Percentiles rank a stretch among this genome's conserved stretches.
Conservation (phyloP, 768 basidiomycete genomes). For the Amanita thiersii region DNA sequence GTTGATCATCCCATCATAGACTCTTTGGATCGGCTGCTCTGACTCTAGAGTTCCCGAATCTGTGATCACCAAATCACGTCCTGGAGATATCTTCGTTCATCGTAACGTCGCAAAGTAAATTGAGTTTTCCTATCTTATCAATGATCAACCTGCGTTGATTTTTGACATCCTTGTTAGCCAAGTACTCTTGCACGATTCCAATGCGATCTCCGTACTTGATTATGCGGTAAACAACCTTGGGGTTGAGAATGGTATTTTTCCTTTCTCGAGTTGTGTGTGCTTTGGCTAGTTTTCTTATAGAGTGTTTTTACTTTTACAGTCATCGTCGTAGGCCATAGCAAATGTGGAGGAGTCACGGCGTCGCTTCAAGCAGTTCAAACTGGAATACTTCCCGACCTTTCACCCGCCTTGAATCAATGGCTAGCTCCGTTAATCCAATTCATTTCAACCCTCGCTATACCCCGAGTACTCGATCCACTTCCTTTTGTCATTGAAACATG, state of each 20-base stretch:
- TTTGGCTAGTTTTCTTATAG: constrained; percentile 25
- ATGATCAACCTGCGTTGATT: too few species aligned
- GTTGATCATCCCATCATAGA: constrained; percentile 29
- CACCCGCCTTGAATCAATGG: constrained; percentile 58
- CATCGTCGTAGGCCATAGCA: constrained; percentile 74
- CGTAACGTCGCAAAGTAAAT: constrained; percentile 84
- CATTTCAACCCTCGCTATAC: constrained; percentile 39
- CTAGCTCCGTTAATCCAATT: constrained; percentile 57
- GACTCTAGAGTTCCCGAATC: constrained; percentile 84
- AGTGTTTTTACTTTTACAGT: constrained; percentile 42
- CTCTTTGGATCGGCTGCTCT: constrained; percentile 76
- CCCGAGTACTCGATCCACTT: constrained; percentile 29
- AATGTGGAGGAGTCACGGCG: constrained; percentile 71
- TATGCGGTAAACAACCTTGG: constrained; percentile 68
- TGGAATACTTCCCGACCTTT: constrained; percentile 23
- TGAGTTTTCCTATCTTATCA: too few species aligned
- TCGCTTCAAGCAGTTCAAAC: constrained; percentile 39
- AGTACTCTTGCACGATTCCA: constrained; percentile 65
- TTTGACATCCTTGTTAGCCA: too few species aligned
- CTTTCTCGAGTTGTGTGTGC: constrained; percentile 15
- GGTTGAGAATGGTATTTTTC: constrained; percentile 66
- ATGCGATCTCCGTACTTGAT: constrained; percentile 59
- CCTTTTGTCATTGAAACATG: constrained; percentile 49
- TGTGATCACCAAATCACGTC: constrained; percentile 57
- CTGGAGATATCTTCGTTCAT: constrained; percentile 79